Conservation (phyloP, 768 basidiomycete species). For the Coprinellus aureogranulatus region DNA sequence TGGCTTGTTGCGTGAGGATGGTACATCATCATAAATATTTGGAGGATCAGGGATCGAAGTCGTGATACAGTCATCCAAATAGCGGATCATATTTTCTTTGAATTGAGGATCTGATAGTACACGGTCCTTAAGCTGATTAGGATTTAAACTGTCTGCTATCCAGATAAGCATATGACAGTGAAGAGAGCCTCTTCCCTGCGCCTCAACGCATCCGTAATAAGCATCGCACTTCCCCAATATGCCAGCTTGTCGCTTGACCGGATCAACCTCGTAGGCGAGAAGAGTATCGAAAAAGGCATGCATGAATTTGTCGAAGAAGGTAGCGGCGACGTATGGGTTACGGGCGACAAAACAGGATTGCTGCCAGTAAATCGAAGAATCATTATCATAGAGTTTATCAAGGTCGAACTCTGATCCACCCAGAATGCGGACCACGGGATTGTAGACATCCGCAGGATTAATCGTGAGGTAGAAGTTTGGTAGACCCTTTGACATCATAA, state of each 20-base stretch:
- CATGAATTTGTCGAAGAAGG: conserved; percentile 43
- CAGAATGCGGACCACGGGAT: conserved; percentile 40
- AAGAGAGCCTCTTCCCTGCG: conserved; percentile 35
- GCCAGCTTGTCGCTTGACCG: too few relatives aligned
- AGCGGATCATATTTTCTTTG: conserved; percentile 4
- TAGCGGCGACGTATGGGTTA: conserved; percentile 37
- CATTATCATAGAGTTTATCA: conserved; percentile 22
- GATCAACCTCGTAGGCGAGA: conserved; percentile 25
- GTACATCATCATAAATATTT: too few relatives aligned
- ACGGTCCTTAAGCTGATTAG: conserved; percentile 22
- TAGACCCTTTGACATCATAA: conserved; percentile 32
- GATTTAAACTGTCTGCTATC: conserved; percentile 32
- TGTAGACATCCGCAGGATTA: conserved; percentile 43
- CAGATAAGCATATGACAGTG: conserved; percentile 44
- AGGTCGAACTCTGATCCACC: conserved; percentile 34
- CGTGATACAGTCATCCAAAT: conserved; percentile 15
- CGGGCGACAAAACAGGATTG: conserved; percentile 34
- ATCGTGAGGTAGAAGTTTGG: conserved; percentile 44
- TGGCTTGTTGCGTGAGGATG: too few relatives aligned
- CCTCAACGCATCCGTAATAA: conserved; percentile 42
- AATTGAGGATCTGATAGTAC: conserved; percentile 10
- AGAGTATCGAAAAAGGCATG: conserved; percentile 29
- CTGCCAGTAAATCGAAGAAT: conserved; percentile 27
- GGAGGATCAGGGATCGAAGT: too few relatives aligned
- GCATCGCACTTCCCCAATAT: too few relatives aligned